Evolutionary conservation across 164 flowering plant genomes (phyloP).

Genomic region (Vitis amurensis): DNA sequence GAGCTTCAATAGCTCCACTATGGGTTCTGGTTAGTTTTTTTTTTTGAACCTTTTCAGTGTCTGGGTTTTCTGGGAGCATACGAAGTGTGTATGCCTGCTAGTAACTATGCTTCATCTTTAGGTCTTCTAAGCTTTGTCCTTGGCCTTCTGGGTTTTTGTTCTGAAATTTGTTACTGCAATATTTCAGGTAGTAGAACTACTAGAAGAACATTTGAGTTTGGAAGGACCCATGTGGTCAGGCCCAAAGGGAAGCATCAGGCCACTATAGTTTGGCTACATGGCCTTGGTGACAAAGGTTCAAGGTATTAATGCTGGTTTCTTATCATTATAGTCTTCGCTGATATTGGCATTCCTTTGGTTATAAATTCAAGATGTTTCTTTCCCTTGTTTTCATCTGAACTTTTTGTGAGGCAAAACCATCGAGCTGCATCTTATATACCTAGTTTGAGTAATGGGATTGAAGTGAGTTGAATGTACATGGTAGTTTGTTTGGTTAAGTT

Average conservation of each 20-base stretch:
- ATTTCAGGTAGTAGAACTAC: constrained; percentile 24
- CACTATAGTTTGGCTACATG: constrained; percentile 45
- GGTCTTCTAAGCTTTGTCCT: background rate
- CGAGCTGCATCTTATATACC: background rate
- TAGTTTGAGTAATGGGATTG: background rate
- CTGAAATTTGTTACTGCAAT: background rate
- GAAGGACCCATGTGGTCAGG: constrained; percentile 34
- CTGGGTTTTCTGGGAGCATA: background rate
- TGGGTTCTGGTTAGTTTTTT: constrained; percentile 28
- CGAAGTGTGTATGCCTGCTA: background rate
- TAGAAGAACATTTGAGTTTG: constrained; percentile 34
- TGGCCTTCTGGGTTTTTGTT: background rate
- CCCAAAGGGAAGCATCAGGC: constrained; percentile 47
- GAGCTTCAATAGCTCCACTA: constrained; percentile 28
- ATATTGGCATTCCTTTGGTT: background rate
- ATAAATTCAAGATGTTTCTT: background rate
- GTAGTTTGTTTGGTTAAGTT: background rate
- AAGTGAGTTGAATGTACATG: background rate
- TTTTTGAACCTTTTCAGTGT: background rate
- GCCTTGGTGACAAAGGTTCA: constrained; percentile 43
- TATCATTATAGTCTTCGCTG: background rate
- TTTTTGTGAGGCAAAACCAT: background rate
- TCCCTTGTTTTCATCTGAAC: background rate
- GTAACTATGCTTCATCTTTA: background rate
- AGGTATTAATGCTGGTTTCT: constrained; percentile 24